Conservation (phyloP, 2,329 filamentous ascomycete genomes). For the Arthrinium puccinioides region DNA sequence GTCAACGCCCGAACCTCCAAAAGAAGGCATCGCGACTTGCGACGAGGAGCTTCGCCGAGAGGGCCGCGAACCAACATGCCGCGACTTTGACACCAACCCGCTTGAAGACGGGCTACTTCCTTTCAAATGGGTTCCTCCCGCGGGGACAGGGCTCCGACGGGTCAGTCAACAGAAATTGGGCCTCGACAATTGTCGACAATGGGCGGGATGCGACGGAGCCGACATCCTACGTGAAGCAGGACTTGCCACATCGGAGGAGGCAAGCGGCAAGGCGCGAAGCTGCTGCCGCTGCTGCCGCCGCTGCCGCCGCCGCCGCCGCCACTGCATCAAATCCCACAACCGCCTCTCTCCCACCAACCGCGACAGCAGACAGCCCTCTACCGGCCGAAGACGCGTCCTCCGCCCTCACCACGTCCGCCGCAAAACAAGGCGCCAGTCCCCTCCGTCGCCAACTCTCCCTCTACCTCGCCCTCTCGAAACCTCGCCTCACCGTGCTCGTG, state of each 20-base stretch:
- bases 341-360: slow-evolving; percentile 2
- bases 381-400: slow-evolving; percentile 47
- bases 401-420: slow-evolving; percentile 44
- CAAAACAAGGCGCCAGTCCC: slow-evolving; percentile 41
- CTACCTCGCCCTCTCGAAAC: slow-evolving; percentile 90
- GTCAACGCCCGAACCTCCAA: slow-evolving; percentile 8
- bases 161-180: slow-evolving; percentile 1
- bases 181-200: slow-evolving; percentile 2
- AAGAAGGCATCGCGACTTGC: slow-evolving; percentile 7
- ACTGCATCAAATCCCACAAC: too few relatives aligned
- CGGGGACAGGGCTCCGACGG: slow-evolving; percentile 2
- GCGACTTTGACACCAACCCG: slow-evolving; percentile 8
- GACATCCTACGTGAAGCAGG: slow-evolving; percentile 9
- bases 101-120: slow-evolving; percentile 21
- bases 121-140: slow-evolving; percentile 17
- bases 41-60: slow-evolving; percentile 12
- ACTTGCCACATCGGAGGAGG: slow-evolving; percentile 18
- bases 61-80: slow-evolving; percentile 8
- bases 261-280: slow-evolving; percentile 15
- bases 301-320: not conserved
- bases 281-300: not conserved
- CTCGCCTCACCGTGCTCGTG: slow-evolving; percentile 83
- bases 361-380: slow-evolving; percentile 21
- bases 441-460: slow-evolving; percentile 64
- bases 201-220: slow-evolving; percentile 2